A percentile compares a stretch with the other conserved stretches of the same genome.
Conservation (phyloP, 1,284 basidiomycete species). For the Athelia psychrophila region DNA sequence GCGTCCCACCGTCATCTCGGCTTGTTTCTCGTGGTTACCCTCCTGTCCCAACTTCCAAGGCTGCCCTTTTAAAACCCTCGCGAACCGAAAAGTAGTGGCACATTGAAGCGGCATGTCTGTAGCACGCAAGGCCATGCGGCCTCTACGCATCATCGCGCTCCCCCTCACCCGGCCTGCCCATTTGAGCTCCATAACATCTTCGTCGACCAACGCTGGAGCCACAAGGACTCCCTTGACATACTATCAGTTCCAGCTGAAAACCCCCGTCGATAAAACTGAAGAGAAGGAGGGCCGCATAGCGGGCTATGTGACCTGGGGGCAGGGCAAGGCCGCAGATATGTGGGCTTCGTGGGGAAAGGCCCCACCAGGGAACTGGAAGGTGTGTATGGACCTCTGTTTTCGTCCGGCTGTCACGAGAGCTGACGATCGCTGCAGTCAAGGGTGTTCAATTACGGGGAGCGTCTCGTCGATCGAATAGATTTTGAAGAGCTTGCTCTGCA, state of each 20-base stretch:
- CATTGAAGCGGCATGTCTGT: conserved; percentile 20
- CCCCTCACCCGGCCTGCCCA: conserved; percentile 30
- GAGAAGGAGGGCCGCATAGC: conserved; percentile 11
- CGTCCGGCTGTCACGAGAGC: conserved; percentile 1
- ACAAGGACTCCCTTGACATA: conserved; percentile 32
- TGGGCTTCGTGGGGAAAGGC: conserved; percentile 71
- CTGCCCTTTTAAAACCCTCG: too few species aligned
- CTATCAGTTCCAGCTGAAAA: conserved; percentile 40
- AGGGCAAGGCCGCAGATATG: conserved; percentile 45
- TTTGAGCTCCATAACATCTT: conserved; percentile 8
- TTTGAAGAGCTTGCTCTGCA: conserved; percentile 76
- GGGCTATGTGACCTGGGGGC: conserved; percentile 36
- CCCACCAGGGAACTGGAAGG: conserved; percentile 65
- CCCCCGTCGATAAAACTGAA: neutral
- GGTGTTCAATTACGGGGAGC: conserved; percentile 61
- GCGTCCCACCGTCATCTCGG: too few species aligned
- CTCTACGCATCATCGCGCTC: conserved; percentile 46
- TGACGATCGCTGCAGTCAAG: conserved; percentile 39
- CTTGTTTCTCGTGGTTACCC: too few species aligned
- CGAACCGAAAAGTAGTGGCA: too few species aligned
- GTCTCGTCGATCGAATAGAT: conserved; percentile 64
- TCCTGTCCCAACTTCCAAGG: too few species aligned
- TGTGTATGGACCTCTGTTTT: conserved; percentile 21
- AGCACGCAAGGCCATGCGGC: conserved; percentile 21
- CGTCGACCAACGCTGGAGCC: neutral